These are phyloP conservation scores for Pythium monospermum DNA, from an alignment of 352 stramenopile genomes.

Conservation along the genomic window DNA sequence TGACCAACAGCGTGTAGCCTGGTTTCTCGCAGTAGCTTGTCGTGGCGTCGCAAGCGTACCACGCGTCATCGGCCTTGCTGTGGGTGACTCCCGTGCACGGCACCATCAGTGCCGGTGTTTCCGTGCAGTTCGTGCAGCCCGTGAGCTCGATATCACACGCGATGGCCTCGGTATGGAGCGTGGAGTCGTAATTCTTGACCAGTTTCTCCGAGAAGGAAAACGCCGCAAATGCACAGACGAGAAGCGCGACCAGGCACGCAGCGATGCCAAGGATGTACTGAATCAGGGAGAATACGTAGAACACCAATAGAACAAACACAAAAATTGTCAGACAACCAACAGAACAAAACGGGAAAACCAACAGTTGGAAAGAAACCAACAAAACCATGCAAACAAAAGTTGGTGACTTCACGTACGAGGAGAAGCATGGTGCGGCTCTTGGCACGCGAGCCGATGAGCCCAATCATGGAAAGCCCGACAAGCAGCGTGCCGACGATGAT, in stretches of 20 bases:
- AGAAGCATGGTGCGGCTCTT: conserved; percentile 77
- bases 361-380: conserved; percentile 1
- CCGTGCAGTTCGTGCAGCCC: conserved; percentile 77
- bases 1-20: conserved; percentile 58
- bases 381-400: not conserved
- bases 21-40: conserved; percentile 29
- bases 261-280: conserved; percentile 75
- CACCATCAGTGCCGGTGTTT: conserved; percentile 20
- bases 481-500: conserved; percentile 66
- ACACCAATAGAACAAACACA: not conserved
- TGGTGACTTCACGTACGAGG: conserved; percentile 47
- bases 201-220: conserved; percentile 64
- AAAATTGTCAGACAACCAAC: not conserved
- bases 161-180: conserved; percentile 25
- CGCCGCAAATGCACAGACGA: conserved; percentile 55
- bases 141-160: conserved; percentile 63
- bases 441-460: conserved; percentile 56
- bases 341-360: not conserved
- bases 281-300: too few relatives aligned
- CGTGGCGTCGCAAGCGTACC: conserved; percentile 34
- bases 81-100: conserved; percentile 41
- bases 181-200: conserved; percentile 38
- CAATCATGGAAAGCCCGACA: conserved; percentile 56
- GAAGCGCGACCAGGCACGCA: conserved; percentile 48
- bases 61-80: conserved; percentile 25